Percentiles rank a stretch among this genome's conserved stretches.
Conservation (phyloP, 768 basidiomycete species). For the Agaricus blazei region DNA sequence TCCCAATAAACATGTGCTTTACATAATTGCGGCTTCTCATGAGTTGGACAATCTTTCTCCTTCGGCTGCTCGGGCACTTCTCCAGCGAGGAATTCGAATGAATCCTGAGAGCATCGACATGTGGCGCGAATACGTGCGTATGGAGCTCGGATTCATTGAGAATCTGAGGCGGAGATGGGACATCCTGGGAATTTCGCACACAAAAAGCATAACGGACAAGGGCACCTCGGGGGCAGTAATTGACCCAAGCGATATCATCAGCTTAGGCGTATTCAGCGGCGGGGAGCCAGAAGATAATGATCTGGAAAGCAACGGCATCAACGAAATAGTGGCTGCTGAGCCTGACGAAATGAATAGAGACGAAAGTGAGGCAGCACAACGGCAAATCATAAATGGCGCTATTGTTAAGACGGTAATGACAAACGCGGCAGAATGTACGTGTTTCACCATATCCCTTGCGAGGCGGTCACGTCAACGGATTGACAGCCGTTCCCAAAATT, state of each 20-base stretch:
- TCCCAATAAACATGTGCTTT: constrained; percentile 70
- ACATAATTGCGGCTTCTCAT: constrained; percentile 81
- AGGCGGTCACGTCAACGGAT: constrained; percentile 15
- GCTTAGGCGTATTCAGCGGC: constrained; percentile 9
- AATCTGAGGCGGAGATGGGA: constrained; percentile 74
- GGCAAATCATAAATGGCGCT: constrained; percentile 69
- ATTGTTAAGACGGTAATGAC: constrained; percentile 76
- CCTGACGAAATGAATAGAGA: constrained; percentile 39
- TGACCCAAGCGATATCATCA: constrained; percentile 19
- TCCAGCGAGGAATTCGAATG: constrained; percentile 82
- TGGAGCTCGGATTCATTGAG: constrained; percentile 87
- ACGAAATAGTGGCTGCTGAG: constrained; percentile 27
- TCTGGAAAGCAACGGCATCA: constrained; percentile 18
- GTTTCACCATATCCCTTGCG: neutral
- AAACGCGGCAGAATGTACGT: constrained; percentile 67
- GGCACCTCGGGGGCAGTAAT: constrained; percentile 20
- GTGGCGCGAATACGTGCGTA: constrained; percentile 88
- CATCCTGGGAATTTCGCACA: constrained; percentile 58
- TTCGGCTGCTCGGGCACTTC: constrained; percentile 73
- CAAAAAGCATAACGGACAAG: constrained; percentile 12
- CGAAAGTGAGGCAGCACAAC: constrained; percentile 51
- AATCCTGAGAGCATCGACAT: constrained; percentile 67
- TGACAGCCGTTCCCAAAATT: constrained; percentile 33
- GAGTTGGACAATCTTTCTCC: constrained; percentile 72
- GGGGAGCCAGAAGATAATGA: constrained; percentile 16